Evolutionary conservation across 805 yeast species (phyloP).

Genomic region (Saccharomycopsis capsularis): DNA sequence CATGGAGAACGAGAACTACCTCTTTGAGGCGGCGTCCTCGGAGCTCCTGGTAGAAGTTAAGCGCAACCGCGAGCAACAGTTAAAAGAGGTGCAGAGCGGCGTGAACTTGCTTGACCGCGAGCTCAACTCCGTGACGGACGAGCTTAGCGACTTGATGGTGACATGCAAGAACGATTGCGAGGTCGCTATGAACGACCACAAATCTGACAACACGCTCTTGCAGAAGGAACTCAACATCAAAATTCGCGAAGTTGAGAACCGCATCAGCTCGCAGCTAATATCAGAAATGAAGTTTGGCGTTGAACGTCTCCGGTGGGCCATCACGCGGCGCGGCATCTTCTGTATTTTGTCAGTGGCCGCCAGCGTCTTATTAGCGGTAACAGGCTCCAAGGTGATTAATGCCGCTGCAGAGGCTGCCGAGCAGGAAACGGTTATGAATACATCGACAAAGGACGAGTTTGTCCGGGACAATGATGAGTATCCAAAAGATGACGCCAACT

Average conservation of each 20-base stretch:
- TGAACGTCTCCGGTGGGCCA: conserved; percentile 87
- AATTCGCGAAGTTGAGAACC: conserved; percentile 77
- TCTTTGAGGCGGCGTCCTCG: conserved; percentile 88
- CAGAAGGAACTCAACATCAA: conserved; percentile 60
- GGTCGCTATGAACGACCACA: conserved; percentile 80
- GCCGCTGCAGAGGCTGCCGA: background rate
- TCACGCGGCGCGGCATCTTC: conserved; percentile 79
- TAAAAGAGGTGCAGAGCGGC: conserved; percentile 58
- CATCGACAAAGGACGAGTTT: conserved; percentile 10
- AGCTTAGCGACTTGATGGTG: conserved; percentile 54
- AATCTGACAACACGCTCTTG: conserved; percentile 71
- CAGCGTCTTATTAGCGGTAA: conserved; percentile 21
- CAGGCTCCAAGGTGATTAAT: conserved; percentile 16
- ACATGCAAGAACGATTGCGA: conserved; percentile 68
- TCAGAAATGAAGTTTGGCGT: conserved; percentile 80
- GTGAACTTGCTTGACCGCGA: conserved; percentile 67
- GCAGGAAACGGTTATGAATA: background rate
- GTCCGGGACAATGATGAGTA: conserved; percentile 15
- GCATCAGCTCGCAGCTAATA: conserved; percentile 73
- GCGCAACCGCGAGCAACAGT: conserved; percentile 60
- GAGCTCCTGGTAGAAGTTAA: conserved; percentile 77
- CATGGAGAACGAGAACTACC: conserved; percentile 77
- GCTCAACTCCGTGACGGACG: conserved; percentile 68
- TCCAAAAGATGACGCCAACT: conserved; percentile 13
- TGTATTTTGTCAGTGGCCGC: conserved; percentile 22